A percentile compares a stretch with the other conserved stretches of the same genome.
Evolutionary conservation across 345 rosid species (phyloP).

Genomic region (Brassica incana): DNA sequence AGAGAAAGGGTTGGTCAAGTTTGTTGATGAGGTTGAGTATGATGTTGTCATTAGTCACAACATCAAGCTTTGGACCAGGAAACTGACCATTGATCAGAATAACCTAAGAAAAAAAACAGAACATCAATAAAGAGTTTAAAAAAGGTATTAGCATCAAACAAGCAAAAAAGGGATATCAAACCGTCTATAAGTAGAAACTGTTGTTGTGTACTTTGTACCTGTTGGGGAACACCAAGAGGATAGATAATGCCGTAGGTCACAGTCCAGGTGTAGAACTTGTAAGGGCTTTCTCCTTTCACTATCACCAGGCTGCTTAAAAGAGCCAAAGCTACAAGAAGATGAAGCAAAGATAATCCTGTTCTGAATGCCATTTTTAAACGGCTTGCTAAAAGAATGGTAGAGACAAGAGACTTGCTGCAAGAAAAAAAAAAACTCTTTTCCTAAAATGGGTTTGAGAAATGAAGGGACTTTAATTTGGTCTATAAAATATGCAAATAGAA

Average conservation of each 20-base stretch:
- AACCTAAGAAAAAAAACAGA: constrained; percentile 49
- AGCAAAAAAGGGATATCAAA: constrained; percentile 1
- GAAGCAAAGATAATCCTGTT: constrained; percentile 16
- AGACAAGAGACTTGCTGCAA: neutral
- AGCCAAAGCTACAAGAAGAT: constrained; percentile 47
- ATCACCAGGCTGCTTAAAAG: constrained; percentile 44
- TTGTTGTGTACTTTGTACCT: constrained; percentile 48
- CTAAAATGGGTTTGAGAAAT: constrained; percentile 13
- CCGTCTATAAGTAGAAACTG: constrained; percentile 17
- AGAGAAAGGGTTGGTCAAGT: constrained; percentile 90
- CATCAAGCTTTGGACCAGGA: constrained; percentile 94
- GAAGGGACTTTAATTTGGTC: constrained; percentile 1
- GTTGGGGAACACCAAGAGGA: constrained; percentile 85
- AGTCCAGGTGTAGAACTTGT: constrained; percentile 81
- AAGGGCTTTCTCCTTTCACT: constrained; percentile 80
- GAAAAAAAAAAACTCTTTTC: neutral
- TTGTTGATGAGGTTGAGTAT: constrained; percentile 88
- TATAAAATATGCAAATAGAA: constrained; percentile 19
- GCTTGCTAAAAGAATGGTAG: constrained; percentile 18
- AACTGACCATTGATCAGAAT: constrained; percentile 95
- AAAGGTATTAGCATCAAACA: constrained; percentile 8
- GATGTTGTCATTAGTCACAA: constrained; percentile 90
- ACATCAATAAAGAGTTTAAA: neutral
- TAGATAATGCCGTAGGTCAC: constrained; percentile 78
- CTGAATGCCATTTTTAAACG: constrained; percentile 37